Base-by-base conservation (phyloP, 2,329 filamentous ascomycete species). In the Aspergillus candidus region DNA sequence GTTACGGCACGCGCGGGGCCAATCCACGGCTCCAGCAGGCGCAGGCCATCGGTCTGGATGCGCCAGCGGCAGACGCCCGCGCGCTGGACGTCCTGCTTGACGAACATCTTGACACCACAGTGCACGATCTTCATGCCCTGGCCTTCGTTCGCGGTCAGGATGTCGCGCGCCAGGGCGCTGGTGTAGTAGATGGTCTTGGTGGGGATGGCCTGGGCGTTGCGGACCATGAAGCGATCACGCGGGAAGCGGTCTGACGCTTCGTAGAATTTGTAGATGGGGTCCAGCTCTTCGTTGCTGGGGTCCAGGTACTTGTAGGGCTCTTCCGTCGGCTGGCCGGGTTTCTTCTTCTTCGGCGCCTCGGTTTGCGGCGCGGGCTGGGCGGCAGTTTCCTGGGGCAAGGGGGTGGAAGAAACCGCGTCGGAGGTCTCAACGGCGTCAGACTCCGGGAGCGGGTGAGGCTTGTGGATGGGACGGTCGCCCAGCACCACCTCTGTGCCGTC, bases 111-210 rank as follows among this genome's bases (percentile, higher is more conserved):
- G 30, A 98, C 90, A 52, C 93, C 93, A 40, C 86, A 91, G 68
- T 98, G 93, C 39, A 98, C 86, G 62, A 98, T 95, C 65, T 93
- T 94, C 68, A 97, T 84, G 36, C 89, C 89, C 22, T 86, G 83
- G 35, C 88, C 87, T 67, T 96, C 89, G 64, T 98, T 98, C 61
- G 84, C 78, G 4, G 77, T 79, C 3, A 98, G 77, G 42, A 98
- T 93, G 52, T 91, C 85, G 29, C 89, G 85, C 15, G 88, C 84
- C 11, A 97, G 77, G 4, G 80, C 79, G 31, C 85, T 90, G 10
- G 89, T 94, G 74, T 97, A 98, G 76, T 98, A 98, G 56, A 98
- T 91, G 22, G 90, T 93, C 73, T 95, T 94, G 41, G 87, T 83
- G 0, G 91, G 88, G 61, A 88, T 82, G 38, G 89, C 93, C 50